Base-by-base conservation (phyloP, 805 yeast species). In the Lipomyces spencermartinsiae region DNA sequence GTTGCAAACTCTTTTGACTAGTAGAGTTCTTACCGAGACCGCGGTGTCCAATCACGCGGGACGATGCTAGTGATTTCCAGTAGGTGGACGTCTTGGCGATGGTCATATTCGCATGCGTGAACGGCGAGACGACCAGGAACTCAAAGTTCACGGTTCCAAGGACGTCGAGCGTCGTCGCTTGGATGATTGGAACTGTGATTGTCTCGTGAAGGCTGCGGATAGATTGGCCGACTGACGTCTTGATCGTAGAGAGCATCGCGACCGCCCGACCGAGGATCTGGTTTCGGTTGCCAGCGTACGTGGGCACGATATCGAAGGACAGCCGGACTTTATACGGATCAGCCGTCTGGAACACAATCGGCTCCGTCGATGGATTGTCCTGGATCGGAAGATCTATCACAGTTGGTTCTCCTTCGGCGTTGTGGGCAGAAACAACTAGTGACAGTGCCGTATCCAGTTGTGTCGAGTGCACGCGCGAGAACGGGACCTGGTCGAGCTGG, bases 41-140 rank as follows among this genome's bases (percentile, higher is more conserved):
- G 75, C 98, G 86, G 78, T 94, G 98, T 1, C 98, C 98, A 79
- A 94, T 94, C 33, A 94, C 97, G 68, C 97, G 84, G 0, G 97
- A 91, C 0, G 94, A 86, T 4, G 91, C 93, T 64, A 92, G 81
- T 14, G 95, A 92, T 75, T 90, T 91, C 98, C 98, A 94, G 79
- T 93, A 93, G 1, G 95, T 89, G 63, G 91, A 90, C 0, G 92
- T 85, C 73, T 90, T 70, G 79, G 77, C 78, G n/a, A 89, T 79
- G 10, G 85, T 84, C 87, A 89, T 86, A 54, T 85, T 84, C 8
- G 88, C 87, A 76, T 92, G 96, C 49, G 76, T 76, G 75, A 93
- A 94, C 1, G 97, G 89, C 12, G 84, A 86, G 4, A 92, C 89
- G 56, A 88, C 78, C 78, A 90, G 78, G 62, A 88, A 85, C 74